Evolutionary conservation across 1,139 yeast genomes (phyloP).

Genomic region (Wickerhamomyces sp.): DNA sequence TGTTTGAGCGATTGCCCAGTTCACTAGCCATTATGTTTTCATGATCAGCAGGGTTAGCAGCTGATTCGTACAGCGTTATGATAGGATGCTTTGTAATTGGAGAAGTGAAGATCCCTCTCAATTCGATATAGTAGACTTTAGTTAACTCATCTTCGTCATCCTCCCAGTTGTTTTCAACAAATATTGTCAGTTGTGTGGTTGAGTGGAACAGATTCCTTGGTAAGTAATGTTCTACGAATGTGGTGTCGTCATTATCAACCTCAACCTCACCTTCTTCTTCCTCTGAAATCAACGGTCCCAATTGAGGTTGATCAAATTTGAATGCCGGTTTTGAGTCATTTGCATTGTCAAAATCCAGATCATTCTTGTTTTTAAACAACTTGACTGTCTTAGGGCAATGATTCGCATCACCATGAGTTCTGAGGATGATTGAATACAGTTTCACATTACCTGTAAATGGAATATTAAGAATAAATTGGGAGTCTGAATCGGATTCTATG

Average conservation of each 20-base stretch:
- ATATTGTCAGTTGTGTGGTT: slow-evolving; percentile 60
- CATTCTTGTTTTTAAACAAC: slow-evolving; percentile 65
- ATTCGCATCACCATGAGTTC: slow-evolving; percentile 54
- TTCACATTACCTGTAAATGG: slow-evolving; percentile 80
- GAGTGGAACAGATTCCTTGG: slow-evolving; percentile 75
- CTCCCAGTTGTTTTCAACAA: slow-evolving; percentile 56
- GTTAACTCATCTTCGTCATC: slow-evolving; percentile 57
- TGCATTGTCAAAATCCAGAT: slow-evolving; percentile 67
- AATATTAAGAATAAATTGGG: slow-evolving; percentile 68
- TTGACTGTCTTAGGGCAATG: slow-evolving; percentile 68
- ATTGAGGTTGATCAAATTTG: slow-evolving; percentile 58
- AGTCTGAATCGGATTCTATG: slow-evolving; percentile 74
- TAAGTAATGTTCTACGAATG: slow-evolving; percentile 77
- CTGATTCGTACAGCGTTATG: slow-evolving; percentile 76
- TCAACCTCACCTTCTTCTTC: slow-evolving; percentile 22
- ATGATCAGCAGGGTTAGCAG: slow-evolving; percentile 91
- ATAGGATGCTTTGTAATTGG: slow-evolving; percentile 63
- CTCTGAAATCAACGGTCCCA: slow-evolving; percentile 42
- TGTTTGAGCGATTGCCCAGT: slow-evolving; percentile 10
- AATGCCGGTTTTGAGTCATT: slow-evolving; percentile 46
- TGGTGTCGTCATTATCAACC: slow-evolving; percentile 39
- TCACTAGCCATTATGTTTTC: slow-evolving; percentile 37
- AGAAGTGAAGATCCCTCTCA: slow-evolving; percentile 70
- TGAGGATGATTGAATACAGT: slow-evolving; percentile 63
- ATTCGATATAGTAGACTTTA: slow-evolving; percentile 64